Percentiles rank a stretch among this genome's conserved stretches.
phyloP scores from a whole-genome alignment of 176 grass and related monocot genomes.

The Musa itinerans region DNA sequence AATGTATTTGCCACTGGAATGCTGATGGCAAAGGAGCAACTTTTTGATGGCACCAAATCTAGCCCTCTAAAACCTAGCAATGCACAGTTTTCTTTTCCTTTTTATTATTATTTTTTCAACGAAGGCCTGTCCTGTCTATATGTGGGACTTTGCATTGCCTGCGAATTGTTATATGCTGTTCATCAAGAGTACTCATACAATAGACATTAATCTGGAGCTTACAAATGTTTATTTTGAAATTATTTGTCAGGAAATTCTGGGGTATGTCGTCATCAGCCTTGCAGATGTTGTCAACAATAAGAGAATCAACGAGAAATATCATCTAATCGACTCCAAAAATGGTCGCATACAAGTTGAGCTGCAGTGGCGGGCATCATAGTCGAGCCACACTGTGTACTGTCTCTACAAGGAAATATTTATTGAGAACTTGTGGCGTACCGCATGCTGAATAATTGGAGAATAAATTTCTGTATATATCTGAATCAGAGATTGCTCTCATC shows the following conservation, averaged over 20 bases:
- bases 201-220: neutral
- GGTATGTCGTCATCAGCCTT: slow-evolving; percentile 6
- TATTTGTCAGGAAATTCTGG: neutral
- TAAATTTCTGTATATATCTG: slow-evolving; percentile 6
- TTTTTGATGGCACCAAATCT: no score
- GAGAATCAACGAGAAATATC: slow-evolving; percentile 11
- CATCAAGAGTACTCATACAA: no score
- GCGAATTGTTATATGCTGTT: no score
- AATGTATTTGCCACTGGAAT: no score
- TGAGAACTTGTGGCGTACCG: neutral
- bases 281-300: slow-evolving; percentile 8
- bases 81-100: no score
- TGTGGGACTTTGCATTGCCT: no score
- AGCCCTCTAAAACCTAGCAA: no score
- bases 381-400: neutral
- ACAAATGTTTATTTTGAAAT: neutral
- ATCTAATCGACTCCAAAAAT: slow-evolving; percentile 21
- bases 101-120: no score
- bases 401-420: neutral
- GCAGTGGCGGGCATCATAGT: slow-evolving; percentile 7
- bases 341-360: slow-evolving; percentile 8
- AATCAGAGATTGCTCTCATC: neutral
- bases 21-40: no score
- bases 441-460: neutral
- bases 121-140: no score